phyloP scores from a whole-genome alignment of 768 basidiomycete genomes.

The Auriculariales sp. region DNA sequence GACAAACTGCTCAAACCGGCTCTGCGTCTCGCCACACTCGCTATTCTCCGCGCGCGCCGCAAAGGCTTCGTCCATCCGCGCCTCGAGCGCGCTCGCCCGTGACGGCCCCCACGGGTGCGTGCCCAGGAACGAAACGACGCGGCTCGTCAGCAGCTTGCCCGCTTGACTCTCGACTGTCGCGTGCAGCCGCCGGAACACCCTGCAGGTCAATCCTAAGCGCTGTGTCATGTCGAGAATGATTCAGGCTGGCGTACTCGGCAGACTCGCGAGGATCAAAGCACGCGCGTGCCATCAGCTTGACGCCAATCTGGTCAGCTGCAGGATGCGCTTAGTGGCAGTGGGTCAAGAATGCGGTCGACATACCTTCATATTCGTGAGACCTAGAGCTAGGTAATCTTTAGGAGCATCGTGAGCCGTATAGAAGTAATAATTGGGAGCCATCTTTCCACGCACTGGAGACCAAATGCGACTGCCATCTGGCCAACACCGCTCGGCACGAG shows the following conservation, averaged over 20 bases:
- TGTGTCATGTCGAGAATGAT: background rate
- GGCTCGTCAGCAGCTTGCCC: slow-evolving; percentile 11
- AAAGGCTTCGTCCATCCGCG: slow-evolving; percentile 42
- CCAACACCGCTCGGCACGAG: slow-evolving; percentile 46
- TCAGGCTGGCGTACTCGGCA: slow-evolving; percentile 41
- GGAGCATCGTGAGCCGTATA: slow-evolving; percentile 3
- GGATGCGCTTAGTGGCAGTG: background rate
- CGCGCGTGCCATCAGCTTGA: slow-evolving; percentile 65
- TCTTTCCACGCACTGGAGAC: slow-evolving; percentile 26
- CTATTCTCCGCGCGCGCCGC: slow-evolving; percentile 31
- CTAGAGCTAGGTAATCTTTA: slow-evolving; percentile 68
- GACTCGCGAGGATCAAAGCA: slow-evolving; percentile 77
- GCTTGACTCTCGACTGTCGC: slow-evolving; percentile 33
- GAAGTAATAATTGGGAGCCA: slow-evolving; percentile 1
- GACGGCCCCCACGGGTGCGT: slow-evolving; percentile 84
- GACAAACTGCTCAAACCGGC: background rate
- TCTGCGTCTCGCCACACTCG: background rate
- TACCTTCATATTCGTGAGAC: slow-evolving; percentile 69
- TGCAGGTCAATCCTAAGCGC: slow-evolving; percentile 13
- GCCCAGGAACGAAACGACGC: slow-evolving; percentile 43
- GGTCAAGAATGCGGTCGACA: background rate
- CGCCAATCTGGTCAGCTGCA: slow-evolving; percentile 74
- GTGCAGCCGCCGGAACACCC: slow-evolving; percentile 59
- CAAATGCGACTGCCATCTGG: slow-evolving; percentile 27
- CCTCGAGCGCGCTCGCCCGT: slow-evolving; percentile 49